These are phyloP conservation scores for Macrophomina pseudophaseolina DNA, from an alignment of 2,329 filamentous ascomycete genomes.

Conservation along the genomic window DNA sequence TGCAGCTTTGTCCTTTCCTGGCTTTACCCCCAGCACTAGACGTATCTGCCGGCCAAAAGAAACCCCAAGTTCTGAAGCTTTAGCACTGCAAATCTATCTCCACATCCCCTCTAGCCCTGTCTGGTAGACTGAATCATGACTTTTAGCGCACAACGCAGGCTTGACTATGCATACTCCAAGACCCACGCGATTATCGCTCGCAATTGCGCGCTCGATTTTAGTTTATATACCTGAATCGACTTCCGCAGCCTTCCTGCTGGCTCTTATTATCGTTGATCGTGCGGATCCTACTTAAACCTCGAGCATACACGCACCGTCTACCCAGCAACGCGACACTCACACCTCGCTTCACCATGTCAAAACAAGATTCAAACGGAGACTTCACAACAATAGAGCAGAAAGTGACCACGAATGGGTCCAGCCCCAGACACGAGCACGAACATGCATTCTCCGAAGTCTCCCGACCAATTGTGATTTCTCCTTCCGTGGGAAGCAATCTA, in stretches of 20 bases:
- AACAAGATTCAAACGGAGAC: constrained; percentile 1
- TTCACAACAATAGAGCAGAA: constrained; percentile 2
- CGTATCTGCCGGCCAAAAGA: not conserved
- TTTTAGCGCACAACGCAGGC: constrained; percentile 1
- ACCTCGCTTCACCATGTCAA: not conserved
- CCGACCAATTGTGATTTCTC: constrained; percentile 38
- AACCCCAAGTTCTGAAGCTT: not conserved
- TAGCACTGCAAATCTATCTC: constrained; percentile 5
- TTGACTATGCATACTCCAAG: constrained; percentile 10
- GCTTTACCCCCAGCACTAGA: not conserved
- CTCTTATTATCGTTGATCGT: not conserved
- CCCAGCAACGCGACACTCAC: too few species aligned
- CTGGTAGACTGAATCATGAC: not conserved
- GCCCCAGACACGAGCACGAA: not conserved
- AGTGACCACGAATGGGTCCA: constrained; percentile 1
- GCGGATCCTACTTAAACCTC: too few species aligned
- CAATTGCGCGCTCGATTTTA: not conserved
- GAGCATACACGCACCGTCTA: not conserved
- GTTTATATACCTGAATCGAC: not conserved
- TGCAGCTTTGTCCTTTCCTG: not conserved
- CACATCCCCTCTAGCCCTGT: not conserved
- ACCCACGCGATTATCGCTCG: not conserved
- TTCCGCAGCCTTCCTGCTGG: not conserved
- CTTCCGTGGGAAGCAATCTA: constrained; percentile 35
- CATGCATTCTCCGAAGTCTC: constrained; percentile 41